Evolutionary conservation across 768 basidiomycete genomes (phyloP), one percentile per base, ranked within the genome.

Genomic region (Macrolepiota fuliginosa): DNA sequence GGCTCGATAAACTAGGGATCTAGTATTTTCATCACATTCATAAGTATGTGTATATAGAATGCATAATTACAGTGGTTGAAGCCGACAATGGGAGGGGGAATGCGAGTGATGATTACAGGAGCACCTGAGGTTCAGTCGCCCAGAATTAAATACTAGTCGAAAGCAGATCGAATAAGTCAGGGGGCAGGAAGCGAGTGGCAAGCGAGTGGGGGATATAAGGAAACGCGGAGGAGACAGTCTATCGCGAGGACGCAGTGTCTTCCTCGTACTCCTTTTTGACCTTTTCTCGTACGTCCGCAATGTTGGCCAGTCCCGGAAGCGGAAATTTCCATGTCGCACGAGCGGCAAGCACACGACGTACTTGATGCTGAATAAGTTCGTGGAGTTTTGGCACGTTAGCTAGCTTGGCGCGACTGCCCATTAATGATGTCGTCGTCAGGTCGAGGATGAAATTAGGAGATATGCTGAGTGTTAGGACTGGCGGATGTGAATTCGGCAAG

Each of bases 301-400:
- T 68, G 57, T 69, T 79, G 40, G 79, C 72, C 40, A 93, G 72
- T 29, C 88, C 89, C 37, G 91, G 91, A 4, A 93, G 76, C 2
- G 79, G 77, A 32, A 94, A 71, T 63, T 83, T 86, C 87, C 89
- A 91, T 11, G 83, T 84, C 25, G 83, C 86, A 61, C 80, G 76
- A 25, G 81, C 69, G 52, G 84, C 81, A 55, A 91, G 77, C 19
- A 85, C 79, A 51, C 83, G 82, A 42, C 91, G 82, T 0, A 97
- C 83, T 73, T 96, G 91, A 65, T 89, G 84, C 64, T 92, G 84
- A 54, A 99, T 93, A 54, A 99, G 81, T 71, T 99, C 96, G 66
- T 98, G 96, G 15, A 98, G 79, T 73, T 99, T 99, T 25, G 97
- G 96, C 1, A 99, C 92, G 69, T 99, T 95, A 62, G 94, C 94